Evolutionary conservation across 2,329 filamentous ascomycete species (phyloP), one percentile per base, ranked within the genome.

Genomic region (Colletotrichum sp.): DNA sequence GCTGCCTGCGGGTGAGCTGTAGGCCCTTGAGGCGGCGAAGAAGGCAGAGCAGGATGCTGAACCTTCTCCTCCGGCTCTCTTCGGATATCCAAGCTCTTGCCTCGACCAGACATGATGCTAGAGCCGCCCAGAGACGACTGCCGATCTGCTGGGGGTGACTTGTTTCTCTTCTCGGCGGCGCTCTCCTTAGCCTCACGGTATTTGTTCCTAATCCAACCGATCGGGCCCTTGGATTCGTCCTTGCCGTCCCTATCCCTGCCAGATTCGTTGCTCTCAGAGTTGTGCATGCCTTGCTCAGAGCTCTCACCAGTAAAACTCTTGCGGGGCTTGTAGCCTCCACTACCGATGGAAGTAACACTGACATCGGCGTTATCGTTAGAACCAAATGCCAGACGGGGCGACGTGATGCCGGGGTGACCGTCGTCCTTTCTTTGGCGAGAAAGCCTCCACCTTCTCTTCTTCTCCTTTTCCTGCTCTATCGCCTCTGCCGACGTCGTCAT

Each of bases 381-480:
- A 14, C 92, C 93, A n/a, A 93, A 80, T 2, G 85, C 86, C 55
- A 86, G 83, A 9, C 86, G 82, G 70, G 89, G 85, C 69, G 89
- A 83, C 75, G 87, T 82, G 78, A 90, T 72, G 72, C 84, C 76
- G 79, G 86, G 79, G 79, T 86, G 80, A 28, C 87, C 83, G 39
- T 93, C 92, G 39, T 93, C 91, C 76, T 90, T 92, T 71, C 89
- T 83, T 36, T 80, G 89, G 24, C 93, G 93, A 21, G 95, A 94
- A 68, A 96, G 89, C 87, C 95, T 95, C 87, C 91, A 91, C 32
- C 94, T 92, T 74, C 90, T 92, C 81, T 93, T 94, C 84, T 93
- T 94, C 69, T 94, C 92, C 79, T 90, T 93, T 69, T 94, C 92
- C 16, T 91, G 83, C 6, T 89, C 89, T 43, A 83, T 68, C n/a